phyloP scores from a whole-genome alignment of 257 asterid genomes.

The Paulownia fortunei region DNA sequence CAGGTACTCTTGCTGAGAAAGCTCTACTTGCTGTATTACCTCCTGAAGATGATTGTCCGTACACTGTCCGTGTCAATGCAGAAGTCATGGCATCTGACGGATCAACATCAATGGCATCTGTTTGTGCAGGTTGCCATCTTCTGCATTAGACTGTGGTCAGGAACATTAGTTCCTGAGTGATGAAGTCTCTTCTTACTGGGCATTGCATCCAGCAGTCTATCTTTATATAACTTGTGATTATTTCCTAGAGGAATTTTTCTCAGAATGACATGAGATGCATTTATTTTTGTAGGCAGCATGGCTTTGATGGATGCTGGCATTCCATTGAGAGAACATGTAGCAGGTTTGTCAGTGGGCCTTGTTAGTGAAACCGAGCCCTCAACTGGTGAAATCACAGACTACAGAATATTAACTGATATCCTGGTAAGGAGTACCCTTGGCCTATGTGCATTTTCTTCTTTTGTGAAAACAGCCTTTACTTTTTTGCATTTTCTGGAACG shows the following conservation, averaged over 20 bases:
- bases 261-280: conserved; percentile 23
- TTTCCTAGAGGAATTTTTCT: conserved; percentile 22
- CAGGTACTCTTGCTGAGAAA: conserved; percentile 99
- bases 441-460: not conserved
- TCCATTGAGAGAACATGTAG: conserved; percentile 85
- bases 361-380: conserved; percentile 76
- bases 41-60: conserved; percentile 83
- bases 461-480: not conserved
- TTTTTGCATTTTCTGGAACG: not conserved
- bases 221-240: conserved; percentile 1
- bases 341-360: conserved; percentile 94
- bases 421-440: conserved; percentile 56
- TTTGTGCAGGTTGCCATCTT: conserved; percentile 84
- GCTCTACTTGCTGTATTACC: conserved; percentile 90
- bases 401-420: conserved; percentile 86
- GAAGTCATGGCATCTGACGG: conserved; percentile 99
- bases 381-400: conserved; percentile 88
- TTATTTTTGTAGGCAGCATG: conserved; percentile 80
- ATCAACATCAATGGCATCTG: conserved; percentile 99
- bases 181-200: conserved; percentile 12
- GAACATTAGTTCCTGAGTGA: conserved; percentile 21
- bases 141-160: not conserved
- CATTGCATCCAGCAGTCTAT: conserved; percentile 4
- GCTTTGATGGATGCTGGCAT: conserved; percentile 99
- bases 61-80: conserved; percentile 88